A percentile compares a stretch with the other conserved stretches of the same genome.
Conservation (phyloP, 257 asterid species). For the Henckelia pumila region DNA sequence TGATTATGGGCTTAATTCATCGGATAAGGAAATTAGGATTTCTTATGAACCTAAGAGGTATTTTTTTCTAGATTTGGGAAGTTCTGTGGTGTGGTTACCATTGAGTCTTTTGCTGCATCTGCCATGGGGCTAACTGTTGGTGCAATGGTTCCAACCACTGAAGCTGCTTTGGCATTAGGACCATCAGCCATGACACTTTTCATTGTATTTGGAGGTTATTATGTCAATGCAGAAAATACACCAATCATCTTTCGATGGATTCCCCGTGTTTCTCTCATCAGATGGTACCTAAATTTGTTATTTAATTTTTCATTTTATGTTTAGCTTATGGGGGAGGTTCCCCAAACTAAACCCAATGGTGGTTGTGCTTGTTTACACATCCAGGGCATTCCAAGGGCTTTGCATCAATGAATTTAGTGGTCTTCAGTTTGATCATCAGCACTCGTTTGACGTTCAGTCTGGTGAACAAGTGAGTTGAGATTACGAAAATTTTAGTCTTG, state of each 20-base stretch:
- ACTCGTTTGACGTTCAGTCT: constrained; percentile 67
- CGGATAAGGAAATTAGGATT: constrained; percentile 11
- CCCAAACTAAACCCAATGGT: neutral
- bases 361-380: constrained; percentile 23
- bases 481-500: constrained; percentile 3
- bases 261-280: constrained; percentile 86
- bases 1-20: constrained; percentile 15
- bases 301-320: neutral
- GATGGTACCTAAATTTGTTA: constrained; percentile 53
- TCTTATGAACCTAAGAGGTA: constrained; percentile 20
- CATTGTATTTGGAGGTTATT: constrained; percentile 95
- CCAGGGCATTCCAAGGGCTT: constrained; percentile 98
- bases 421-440: constrained; percentile 85
- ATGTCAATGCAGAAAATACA: constrained; percentile 85
- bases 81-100: constrained; percentile 85
- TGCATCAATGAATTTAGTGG: constrained; percentile 87
- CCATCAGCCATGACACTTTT: constrained; percentile 96
- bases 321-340: neutral
- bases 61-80: constrained; percentile 61
- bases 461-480: constrained; percentile 84
- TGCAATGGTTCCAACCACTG: constrained; percentile 92
- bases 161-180: constrained; percentile 96
- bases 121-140: constrained; percentile 99
- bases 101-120: constrained; percentile 92
- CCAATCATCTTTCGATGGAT: constrained; percentile 94